Percentiles rank a stretch among this genome's conserved stretches.
Evolutionary conservation across 2,329 filamentous ascomycete genomes (phyloP).

Genomic region (Leptographium lundbergii): DNA sequence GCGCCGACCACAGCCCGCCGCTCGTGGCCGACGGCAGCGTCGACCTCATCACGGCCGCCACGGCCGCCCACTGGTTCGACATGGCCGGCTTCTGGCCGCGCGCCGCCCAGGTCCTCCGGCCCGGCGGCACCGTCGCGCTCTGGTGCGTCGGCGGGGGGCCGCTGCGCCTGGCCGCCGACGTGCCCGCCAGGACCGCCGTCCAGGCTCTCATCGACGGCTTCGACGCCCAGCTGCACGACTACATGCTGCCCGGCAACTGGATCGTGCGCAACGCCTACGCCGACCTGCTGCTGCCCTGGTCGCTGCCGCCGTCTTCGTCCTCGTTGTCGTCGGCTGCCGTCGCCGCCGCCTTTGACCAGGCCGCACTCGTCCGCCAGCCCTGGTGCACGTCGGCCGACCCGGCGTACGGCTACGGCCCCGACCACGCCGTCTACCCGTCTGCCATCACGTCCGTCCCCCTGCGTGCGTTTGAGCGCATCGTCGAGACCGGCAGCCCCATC

Average conservation of each 20-base stretch:
- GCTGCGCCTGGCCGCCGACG: slow-evolving; percentile 17
- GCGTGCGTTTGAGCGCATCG: slow-evolving; percentile 22
- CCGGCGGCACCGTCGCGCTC: slow-evolving; percentile 41
- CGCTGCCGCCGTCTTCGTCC: slow-evolving; percentile 12
- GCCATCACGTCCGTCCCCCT: slow-evolving; percentile 9
- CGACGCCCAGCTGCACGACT: slow-evolving; percentile 23
- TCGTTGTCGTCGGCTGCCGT: slow-evolving; percentile 1
- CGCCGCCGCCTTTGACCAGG: slow-evolving; percentile 25
- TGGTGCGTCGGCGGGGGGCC: slow-evolving; percentile 26
- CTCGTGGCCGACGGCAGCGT: slow-evolving; percentile 22
- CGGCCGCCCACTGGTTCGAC: slow-evolving; percentile 46
- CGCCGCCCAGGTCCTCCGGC: slow-evolving; percentile 32
- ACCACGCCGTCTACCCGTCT: background rate
- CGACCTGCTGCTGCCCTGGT: slow-evolving; percentile 37
- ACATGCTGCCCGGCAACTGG: slow-evolving; percentile 28
- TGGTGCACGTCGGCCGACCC: slow-evolving; percentile 23
- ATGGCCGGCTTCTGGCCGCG: slow-evolving; percentile 34
- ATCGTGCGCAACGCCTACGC: slow-evolving; percentile 27
- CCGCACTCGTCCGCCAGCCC: slow-evolving; percentile 25
- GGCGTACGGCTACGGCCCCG: background rate
- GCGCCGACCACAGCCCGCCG: slow-evolving; percentile 10
- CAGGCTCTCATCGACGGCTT: slow-evolving; percentile 27
- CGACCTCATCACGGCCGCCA: slow-evolving; percentile 37
- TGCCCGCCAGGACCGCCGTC: slow-evolving; percentile 27
- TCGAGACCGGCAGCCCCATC: slow-evolving; percentile 26